Conservation (phyloP, 1,284 basidiomycete species). For the Heterobasidion occidentale region DNA sequence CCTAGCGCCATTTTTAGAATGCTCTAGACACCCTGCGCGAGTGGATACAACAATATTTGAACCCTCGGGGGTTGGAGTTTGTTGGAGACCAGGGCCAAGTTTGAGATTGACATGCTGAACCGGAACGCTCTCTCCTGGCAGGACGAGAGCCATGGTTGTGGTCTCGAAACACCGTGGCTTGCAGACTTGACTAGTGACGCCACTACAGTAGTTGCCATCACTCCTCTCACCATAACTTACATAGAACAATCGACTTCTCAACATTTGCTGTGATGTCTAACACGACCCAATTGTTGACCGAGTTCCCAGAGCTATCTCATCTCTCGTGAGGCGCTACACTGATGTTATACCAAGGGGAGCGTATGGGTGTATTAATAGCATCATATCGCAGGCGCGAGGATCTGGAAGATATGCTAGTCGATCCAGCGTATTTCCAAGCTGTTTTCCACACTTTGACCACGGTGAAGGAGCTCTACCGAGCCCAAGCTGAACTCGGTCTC, state of each 20-base stretch:
- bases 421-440: conserved; percentile 81
- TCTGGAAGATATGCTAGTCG: conserved; percentile 79
- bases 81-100: conserved; percentile 68
- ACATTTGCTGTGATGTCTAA: conserved; percentile 6
- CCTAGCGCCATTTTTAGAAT: conserved; percentile 61
- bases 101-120: conserved; percentile 72
- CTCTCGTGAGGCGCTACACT: conserved; percentile 44
- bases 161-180: neutral
- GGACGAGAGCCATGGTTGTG: conserved; percentile 42
- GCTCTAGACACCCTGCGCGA: conserved; percentile 57
- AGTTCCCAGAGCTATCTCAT: conserved; percentile 65
- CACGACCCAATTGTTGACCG: conserved; percentile 43
- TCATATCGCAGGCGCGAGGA: conserved; percentile 59
- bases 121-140: conserved; percentile 63
- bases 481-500: conserved; percentile 68
- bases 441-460: conserved; percentile 72
- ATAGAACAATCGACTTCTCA: neutral
- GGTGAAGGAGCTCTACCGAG: conserved; percentile 67
- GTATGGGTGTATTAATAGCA: neutral
- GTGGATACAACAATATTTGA: conserved; percentile 48
- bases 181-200: neutral
- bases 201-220: neutral
- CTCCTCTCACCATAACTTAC: conserved; percentile 20
- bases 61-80: conserved; percentile 28
- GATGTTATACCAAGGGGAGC: neutral